Evolutionary conservation across 2,329 filamentous ascomycete genomes (phyloP).

Genomic region (Arthrobotrys entomopaga): DNA sequence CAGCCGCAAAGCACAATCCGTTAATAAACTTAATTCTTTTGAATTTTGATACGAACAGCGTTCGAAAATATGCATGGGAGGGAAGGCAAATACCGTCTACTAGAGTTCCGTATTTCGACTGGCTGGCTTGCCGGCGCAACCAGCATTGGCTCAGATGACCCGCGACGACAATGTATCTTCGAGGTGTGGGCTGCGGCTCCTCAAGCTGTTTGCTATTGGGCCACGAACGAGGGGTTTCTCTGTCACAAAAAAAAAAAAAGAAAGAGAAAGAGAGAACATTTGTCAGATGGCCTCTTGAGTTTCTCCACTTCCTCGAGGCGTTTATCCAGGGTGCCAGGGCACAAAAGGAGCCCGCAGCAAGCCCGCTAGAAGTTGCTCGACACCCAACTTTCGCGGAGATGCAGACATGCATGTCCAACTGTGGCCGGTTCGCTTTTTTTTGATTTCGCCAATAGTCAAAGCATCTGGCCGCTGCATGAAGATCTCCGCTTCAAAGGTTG

Average conservation of each 20-base stretch:
- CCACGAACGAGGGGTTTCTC: too few relatives aligned
- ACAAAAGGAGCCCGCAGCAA: constrained; percentile 8
- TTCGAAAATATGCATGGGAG: constrained; percentile 43
- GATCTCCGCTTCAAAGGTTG: constrained; percentile 11
- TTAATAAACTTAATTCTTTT: background rate
- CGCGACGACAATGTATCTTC: too few relatives aligned
- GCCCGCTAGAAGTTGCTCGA: constrained; percentile 24
- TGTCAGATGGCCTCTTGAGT: constrained; percentile 20
- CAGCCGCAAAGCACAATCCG: constrained; percentile 14
- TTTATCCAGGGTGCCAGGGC: background rate
- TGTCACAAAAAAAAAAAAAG: too few relatives aligned
- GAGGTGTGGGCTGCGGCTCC: constrained; percentile 38
- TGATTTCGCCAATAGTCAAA: constrained; percentile 7
- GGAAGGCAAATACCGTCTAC: constrained; percentile 34
- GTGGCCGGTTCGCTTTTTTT: background rate
- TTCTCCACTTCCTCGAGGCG: constrained; percentile 14
- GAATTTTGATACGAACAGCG: constrained; percentile 35
- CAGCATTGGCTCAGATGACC: constrained; percentile 35
- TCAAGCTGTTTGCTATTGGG: constrained; percentile 9
- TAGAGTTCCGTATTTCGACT: constrained; percentile 10
- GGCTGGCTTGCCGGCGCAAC: background rate
- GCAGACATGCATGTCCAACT: constrained; percentile 8
- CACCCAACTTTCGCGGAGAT: constrained; percentile 27
- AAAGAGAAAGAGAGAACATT: constrained; percentile 16
- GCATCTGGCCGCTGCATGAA: constrained; percentile 2